Evolutionary conservation across 352 stramenopile species (phyloP).

Genomic region (Pythium oligandrum): DNA sequence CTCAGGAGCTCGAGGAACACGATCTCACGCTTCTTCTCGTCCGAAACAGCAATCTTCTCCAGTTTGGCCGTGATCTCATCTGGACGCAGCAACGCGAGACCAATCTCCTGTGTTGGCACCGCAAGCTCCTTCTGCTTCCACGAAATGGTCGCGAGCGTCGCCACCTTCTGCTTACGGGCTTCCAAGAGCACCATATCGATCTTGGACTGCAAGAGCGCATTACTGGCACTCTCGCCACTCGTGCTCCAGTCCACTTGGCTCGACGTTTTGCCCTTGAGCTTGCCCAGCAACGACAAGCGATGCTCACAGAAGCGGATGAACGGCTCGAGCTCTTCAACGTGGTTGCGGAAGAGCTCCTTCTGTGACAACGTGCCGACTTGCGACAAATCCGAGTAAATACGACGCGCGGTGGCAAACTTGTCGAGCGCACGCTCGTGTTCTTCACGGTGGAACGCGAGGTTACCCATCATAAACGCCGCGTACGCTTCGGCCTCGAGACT

Average conservation of each 20-base stretch:
- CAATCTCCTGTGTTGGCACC: constrained; percentile 68
- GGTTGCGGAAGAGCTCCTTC: constrained; percentile 71
- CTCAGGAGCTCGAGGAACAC: constrained; percentile 71
- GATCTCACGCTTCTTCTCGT: constrained; percentile 68
- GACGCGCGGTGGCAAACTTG: constrained; percentile 69
- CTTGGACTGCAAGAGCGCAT: constrained; percentile 77
- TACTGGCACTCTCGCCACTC: constrained; percentile 61
- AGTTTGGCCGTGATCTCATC: constrained; percentile 69
- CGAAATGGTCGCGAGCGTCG: constrained; percentile 65
- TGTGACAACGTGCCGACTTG: constrained; percentile 78
- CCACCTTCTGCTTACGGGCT: constrained; percentile 82
- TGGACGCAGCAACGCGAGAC: constrained; percentile 57
- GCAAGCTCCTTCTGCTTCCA: constrained; percentile 79
- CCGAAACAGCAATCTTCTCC: constrained; percentile 27
- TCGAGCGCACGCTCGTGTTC: constrained; percentile 78
- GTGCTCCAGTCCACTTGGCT: constrained; percentile 50
- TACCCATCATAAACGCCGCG: constrained; percentile 84
- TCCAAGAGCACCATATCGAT: constrained; percentile 82
- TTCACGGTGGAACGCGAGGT: constrained; percentile 86
- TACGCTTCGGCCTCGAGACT: constrained; percentile 88
- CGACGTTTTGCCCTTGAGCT: constrained; percentile 27
- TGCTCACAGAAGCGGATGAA: constrained; percentile 87
- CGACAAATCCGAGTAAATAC: constrained; percentile 82
- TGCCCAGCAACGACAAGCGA: constrained; percentile 56
- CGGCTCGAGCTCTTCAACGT: constrained; percentile 69